These are phyloP conservation scores for Leccinum glutinopallens DNA, from an alignment of 1,284 basidiomycete genomes.

Conservation along the genomic window DNA sequence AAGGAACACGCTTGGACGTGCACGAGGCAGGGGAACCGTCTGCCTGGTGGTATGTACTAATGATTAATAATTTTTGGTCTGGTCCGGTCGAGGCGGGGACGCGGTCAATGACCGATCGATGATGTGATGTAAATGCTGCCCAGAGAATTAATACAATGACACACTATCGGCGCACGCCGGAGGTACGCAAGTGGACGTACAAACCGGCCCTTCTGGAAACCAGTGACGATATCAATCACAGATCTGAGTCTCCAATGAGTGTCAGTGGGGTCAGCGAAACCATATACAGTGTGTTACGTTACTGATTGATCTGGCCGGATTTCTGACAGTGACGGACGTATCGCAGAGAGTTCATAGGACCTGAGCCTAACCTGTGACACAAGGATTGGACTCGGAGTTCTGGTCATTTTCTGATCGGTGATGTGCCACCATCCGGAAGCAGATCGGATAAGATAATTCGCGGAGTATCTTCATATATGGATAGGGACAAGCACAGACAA, in stretches of 20 bases:
- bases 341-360: not conserved
- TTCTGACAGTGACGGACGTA: not conserved
- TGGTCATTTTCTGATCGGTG: constrained; percentile 1
- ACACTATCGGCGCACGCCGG: constrained; percentile 8
- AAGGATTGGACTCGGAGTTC: not conserved
- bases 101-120: not conserved
- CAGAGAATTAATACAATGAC: not conserved
- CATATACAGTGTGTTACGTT: not conserved
- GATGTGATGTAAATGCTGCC: not conserved
- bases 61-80: not conserved
- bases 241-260: not conserved
- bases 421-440: not conserved
- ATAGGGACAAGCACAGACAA: constrained; percentile 21
- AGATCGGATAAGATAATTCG: constrained; percentile 21
- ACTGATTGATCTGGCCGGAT: not conserved
- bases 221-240: not conserved
- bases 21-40: constrained; percentile 8
- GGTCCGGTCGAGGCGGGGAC: not conserved
- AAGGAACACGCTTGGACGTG: not conserved
- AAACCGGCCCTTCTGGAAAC: not conserved
- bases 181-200: constrained; percentile 5
- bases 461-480: constrained; percentile 14
- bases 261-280: not conserved
- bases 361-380: constrained; percentile 1
- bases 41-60: not conserved